Evolutionary conservation across 140 eudicot species (phyloP), one percentile per base, ranked within the genome.

Genomic region (Ambrosia hybrid): DNA sequence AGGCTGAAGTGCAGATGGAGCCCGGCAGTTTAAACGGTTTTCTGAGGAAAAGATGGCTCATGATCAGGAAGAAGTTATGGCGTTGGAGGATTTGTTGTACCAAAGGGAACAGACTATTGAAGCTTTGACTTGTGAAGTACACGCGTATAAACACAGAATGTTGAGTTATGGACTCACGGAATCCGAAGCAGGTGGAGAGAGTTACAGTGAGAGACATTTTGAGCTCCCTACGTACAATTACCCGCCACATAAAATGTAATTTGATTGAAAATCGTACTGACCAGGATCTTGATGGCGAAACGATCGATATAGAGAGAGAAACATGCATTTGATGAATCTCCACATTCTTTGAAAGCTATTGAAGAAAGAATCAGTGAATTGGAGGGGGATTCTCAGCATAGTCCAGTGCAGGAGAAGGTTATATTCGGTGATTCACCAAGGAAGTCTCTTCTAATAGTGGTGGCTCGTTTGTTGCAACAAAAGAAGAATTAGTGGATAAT

Each of bases 1-100:
- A 91, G 76, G 94, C 97, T 0, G 97, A 91, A 83, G 69, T 83
- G 21, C 94, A 88, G 78, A 91, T 91, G 97, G 97, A 91, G 62
- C 85, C 10, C 82, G 94, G 6, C 97, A 88, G 65, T 91, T 91
- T 51, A 91, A 88, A 61, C 81, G 96, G 41, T 91, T 82, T 80
- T 82, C 89, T 0, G 97, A 91, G 81, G 97, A 91, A 83, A 91
- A 72, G 76, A 91, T 84, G 83, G 89, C 96, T 2, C 97, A 91
- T 79, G 97, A 88, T 68, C 89, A 83, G 71, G 84, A 86, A 62
- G 97, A 88, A 76, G 15, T 79, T 16, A 64, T 82, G 59, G 84
- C 72, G 0, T 72, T 91, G 87, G 97, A 88, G 71, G 97, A 91
- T 61, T 63, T 77, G 49, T 79, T 87, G 71, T 90, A 90, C 37